Evolutionary conservation across 306 rosid genomes (phyloP).

Genomic region (Cicer pinnatifidum): DNA sequence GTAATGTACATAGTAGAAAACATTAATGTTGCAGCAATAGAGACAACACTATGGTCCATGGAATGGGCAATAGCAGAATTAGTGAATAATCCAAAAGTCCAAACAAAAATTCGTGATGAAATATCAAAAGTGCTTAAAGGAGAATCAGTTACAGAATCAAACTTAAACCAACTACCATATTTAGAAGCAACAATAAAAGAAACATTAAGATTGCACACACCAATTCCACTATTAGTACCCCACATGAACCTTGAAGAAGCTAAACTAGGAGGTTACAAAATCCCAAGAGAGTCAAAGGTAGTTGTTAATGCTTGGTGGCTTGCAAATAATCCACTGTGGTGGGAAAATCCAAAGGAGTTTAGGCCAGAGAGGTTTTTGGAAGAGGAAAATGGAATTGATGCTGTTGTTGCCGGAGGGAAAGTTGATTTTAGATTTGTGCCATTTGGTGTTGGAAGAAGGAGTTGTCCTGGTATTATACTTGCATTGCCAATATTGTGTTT

Average conservation of each 20-base stretch:
- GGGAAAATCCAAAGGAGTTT: conserved; percentile 74
- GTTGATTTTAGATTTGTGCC: conserved; percentile 77
- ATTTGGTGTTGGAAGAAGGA: conserved; percentile 85
- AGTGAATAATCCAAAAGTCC: conserved; percentile 70
- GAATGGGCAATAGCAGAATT: conserved; percentile 92
- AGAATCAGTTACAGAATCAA: conserved; percentile 63
- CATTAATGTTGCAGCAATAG: conserved; percentile 83
- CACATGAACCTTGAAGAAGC: conserved; percentile 92
- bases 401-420: conserved; percentile 69
- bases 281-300: conserved; percentile 82
- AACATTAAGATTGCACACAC: conserved; percentile 71
- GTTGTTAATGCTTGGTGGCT: conserved; percentile 94
- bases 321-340: conserved; percentile 79
- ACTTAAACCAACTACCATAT: conserved; percentile 65
- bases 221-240: conserved; percentile 83
- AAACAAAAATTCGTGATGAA: conserved; percentile 67
- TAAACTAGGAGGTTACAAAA: conserved; percentile 64
- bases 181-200: conserved; percentile 81
- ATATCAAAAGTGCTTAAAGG: conserved; percentile 63
- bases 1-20: conserved; percentile 86
- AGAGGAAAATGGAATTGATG: conserved; percentile 67
- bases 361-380: conserved; percentile 80
- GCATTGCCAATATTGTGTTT: conserved; percentile 82
- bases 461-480: conserved; percentile 84
- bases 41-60: conserved; percentile 89